Evolutionary conservation across 257 asterid species (phyloP).

Genomic region (Cordia subcordata): DNA sequence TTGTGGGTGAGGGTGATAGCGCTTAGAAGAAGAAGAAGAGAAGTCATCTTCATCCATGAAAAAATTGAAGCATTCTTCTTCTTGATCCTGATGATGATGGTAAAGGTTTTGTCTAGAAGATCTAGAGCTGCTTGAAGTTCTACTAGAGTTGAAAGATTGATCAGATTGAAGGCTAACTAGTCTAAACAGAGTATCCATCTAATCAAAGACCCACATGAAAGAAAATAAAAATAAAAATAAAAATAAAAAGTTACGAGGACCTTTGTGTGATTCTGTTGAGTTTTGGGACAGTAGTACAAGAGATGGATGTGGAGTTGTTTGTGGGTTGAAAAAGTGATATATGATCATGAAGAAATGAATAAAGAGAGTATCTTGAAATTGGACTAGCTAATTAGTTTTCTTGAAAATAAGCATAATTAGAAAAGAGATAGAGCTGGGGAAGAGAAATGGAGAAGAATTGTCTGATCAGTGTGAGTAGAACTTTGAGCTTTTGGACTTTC

Average conservation of each 20-base stretch:
- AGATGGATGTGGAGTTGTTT: constrained; percentile 35
- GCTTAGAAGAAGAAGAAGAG: constrained; percentile 80
- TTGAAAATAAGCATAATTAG: constrained; percentile 20
- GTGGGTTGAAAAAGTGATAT: constrained; percentile 16
- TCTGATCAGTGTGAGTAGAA: not conserved
- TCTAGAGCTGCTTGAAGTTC: constrained; percentile 74
- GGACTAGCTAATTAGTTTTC: constrained; percentile 33
- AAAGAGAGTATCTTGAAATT: constrained; percentile 32
- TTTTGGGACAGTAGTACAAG: constrained; percentile 12
- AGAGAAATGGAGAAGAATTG: constrained; percentile 7
- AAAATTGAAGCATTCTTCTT: constrained; percentile 92
- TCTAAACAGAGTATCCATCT: constrained; percentile 98
- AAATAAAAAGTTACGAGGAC: constrained; percentile 5
- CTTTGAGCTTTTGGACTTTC: constrained; percentile 20
- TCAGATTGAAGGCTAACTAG: constrained; percentile 77
- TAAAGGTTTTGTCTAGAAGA: constrained; percentile 45
- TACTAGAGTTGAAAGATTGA: constrained; percentile 70
- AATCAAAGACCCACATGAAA: constrained; percentile 51
- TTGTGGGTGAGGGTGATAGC: constrained; percentile 29
- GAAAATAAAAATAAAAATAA: no score
- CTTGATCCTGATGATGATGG: constrained; percentile 21
- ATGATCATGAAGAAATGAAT: constrained; percentile 8
- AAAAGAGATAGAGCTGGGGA: constrained; percentile 6
- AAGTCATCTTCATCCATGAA: constrained; percentile 95
- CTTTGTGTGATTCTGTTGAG: constrained; percentile 34